A percentile compares a stretch with the other conserved stretches of the same genome.
Evolutionary conservation across 129 eudicot species (phyloP).

Genomic region (Pseudognaphalium luteoalbum): DNA sequence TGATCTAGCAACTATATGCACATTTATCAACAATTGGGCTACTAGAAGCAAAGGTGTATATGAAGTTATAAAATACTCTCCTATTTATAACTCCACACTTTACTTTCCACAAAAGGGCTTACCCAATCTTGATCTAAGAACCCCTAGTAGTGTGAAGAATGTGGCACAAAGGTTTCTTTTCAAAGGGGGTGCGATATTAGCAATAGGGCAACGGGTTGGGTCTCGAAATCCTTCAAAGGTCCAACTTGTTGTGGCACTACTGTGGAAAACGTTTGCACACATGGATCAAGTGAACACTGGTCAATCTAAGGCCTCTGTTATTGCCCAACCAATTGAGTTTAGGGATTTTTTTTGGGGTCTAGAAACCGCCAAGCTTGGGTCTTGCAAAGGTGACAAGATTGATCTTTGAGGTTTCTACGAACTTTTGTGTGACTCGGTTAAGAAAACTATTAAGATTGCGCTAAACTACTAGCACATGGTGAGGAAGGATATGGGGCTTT

Average conservation of each 20-base stretch:
- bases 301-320: conserved; percentile 25
- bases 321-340: conserved; percentile 27
- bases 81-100: not conserved
- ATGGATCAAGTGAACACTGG: conserved; percentile 32
- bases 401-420: conserved; percentile 3
- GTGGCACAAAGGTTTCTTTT: not conserved
- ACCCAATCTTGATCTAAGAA: not conserved
- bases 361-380: conserved; percentile 15
- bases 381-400: conserved; percentile 17
- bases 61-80: not conserved
- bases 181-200: not conserved
- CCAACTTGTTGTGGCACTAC: conserved; percentile 33
- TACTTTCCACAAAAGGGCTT: not conserved
- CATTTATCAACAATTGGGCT: not conserved
- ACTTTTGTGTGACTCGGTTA: conserved; percentile 22
- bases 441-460: not conserved
- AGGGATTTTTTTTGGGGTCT: conserved; percentile 35
- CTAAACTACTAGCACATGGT: not conserved
- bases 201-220: not conserved
- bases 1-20: not conserved
- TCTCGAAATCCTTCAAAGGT: conserved; percentile 28
- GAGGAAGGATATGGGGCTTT: not conserved
- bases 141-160: not conserved
- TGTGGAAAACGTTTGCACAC: conserved; percentile 32
- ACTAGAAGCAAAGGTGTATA: not conserved